Percentiles rank a stretch among this genome's conserved stretches.
Evolutionary conservation across 2,329 filamentous ascomycete species (phyloP).

Genomic region (Microthyrium microscopicum): DNA sequence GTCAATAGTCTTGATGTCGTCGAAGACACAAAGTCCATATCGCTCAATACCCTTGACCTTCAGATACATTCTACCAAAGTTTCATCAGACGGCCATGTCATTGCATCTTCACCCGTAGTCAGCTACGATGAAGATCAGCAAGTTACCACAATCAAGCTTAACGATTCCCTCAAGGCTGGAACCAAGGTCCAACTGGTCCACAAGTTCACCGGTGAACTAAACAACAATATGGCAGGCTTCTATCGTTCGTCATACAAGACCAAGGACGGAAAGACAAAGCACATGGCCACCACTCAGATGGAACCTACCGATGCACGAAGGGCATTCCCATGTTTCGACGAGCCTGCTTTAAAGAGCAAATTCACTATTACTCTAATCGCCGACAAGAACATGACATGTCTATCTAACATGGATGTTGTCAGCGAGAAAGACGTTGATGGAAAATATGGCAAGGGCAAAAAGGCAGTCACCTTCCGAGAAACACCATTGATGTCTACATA

Average conservation of each 20-base stretch:
- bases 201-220: slow-evolving; percentile 63
- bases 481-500: slow-evolving; percentile 94
- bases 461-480: slow-evolving; percentile 81
- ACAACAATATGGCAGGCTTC: slow-evolving; percentile 95
- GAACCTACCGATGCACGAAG: slow-evolving; percentile 86
- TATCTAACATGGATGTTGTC: slow-evolving; percentile 94
- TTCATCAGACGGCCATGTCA: slow-evolving; percentile 38
- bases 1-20: slow-evolving; percentile 60
- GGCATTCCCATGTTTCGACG: slow-evolving; percentile 93
- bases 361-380: slow-evolving; percentile 86
- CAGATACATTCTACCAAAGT: slow-evolving; percentile 63
- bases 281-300: slow-evolving; percentile 88
- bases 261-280: slow-evolving; percentile 58
- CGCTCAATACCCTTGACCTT: slow-evolving; percentile 75
- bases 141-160: slow-evolving; percentile 65
- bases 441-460: slow-evolving; percentile 43
- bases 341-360: slow-evolving; percentile 81
- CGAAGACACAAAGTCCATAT: slow-evolving; percentile 70
- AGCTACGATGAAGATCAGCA: slow-evolving; percentile 66
- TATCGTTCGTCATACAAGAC: slow-evolving; percentile 90
- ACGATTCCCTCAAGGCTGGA: slow-evolving; percentile 54
- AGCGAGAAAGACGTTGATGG: slow-evolving; percentile 59
- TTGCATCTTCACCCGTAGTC: slow-evolving; percentile 48
- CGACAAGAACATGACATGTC: slow-evolving; percentile 75
- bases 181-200: slow-evolving; percentile 63